A percentile compares a stretch with the other conserved stretches of the same genome.
Evolutionary conservation across 2,329 filamentous ascomycete genomes (phyloP).

Genomic region (Talaromyces sp.): DNA sequence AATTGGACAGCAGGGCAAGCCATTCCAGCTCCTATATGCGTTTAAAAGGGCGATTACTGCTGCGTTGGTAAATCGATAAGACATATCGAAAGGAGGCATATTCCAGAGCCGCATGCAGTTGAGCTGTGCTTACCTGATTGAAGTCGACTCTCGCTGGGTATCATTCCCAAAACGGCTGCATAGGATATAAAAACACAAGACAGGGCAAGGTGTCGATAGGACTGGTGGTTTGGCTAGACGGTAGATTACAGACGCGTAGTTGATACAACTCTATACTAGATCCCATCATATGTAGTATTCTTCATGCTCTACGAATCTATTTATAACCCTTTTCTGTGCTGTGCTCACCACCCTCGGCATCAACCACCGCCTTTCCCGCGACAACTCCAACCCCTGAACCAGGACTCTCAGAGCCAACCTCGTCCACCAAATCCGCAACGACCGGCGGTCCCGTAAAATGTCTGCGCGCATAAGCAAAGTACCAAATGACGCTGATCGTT

Average conservation of each 20-base stretch:
- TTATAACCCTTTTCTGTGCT: background rate
- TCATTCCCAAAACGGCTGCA: no score
- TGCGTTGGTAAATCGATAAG: no score
- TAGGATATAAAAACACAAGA: no score
- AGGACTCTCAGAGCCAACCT: background rate
- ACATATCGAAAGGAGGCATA: no score
- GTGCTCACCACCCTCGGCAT: slow-evolving; percentile 29
- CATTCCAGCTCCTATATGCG: background rate
- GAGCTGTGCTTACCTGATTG: no score
- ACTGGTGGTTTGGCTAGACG: background rate
- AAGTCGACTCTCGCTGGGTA: no score
- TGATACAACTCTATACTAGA: no score
- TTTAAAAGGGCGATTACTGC: no score
- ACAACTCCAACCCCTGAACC: slow-evolving; percentile 28
- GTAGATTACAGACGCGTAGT: no score
- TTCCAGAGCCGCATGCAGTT: no score
- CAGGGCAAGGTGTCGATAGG: no score
- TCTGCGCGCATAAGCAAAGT: slow-evolving; percentile 59
- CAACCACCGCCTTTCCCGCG: slow-evolving; percentile 29
- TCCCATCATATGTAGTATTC: background rate
- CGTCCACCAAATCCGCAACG: slow-evolving; percentile 24
- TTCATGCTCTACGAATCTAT: background rate
- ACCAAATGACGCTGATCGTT: slow-evolving; percentile 59
- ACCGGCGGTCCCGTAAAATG: slow-evolving; percentile 58
- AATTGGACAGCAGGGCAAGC: background rate